These are phyloP conservation scores for Trifolium repens DNA, from an alignment of 306 rosid species.

Conservation along the genomic window DNA sequence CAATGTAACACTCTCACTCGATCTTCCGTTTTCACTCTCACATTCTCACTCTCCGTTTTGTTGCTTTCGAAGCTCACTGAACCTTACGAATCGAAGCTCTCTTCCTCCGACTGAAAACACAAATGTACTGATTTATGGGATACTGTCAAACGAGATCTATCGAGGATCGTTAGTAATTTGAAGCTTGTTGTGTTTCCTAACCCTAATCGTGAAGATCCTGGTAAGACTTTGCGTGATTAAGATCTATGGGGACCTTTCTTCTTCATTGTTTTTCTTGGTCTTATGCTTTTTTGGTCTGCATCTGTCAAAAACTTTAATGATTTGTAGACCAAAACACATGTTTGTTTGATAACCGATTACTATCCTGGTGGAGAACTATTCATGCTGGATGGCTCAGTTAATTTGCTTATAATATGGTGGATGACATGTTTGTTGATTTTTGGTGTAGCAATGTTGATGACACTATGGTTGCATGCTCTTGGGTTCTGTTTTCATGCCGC, in stretches of 20 bases:
- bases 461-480: conserved; percentile 66
- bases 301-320: conserved; percentile 97
- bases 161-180: conserved; percentile 87
- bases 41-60: too few species aligned
- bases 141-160: conserved; percentile 92
- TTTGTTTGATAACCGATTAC: too few species aligned
- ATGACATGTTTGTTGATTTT: conserved; percentile 21
- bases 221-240: conserved; percentile 95
- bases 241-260: conserved; percentile 99
- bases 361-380: too few species aligned
- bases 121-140: too few species aligned
- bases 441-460: conserved; percentile 70
- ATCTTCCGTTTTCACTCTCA: too few species aligned
- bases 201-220: conserved; percentile 94
- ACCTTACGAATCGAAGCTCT: too few species aligned
- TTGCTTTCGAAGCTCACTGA: too few species aligned
- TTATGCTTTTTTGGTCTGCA: conserved; percentile 91
- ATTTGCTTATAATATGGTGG: too few species aligned
- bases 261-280: conserved; percentile 95
- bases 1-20: too few species aligned
- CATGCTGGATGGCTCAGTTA: too few species aligned
- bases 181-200: conserved; percentile 98
- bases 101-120: too few species aligned
- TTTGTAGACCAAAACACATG: too few species aligned
- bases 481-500: conserved; percentile 93